Percentiles rank a stretch among this genome's conserved stretches.
Evolutionary conservation across 2,329 filamentous ascomycete species (phyloP).

Genomic region (Aspergillus ochraceoroseus): DNA sequence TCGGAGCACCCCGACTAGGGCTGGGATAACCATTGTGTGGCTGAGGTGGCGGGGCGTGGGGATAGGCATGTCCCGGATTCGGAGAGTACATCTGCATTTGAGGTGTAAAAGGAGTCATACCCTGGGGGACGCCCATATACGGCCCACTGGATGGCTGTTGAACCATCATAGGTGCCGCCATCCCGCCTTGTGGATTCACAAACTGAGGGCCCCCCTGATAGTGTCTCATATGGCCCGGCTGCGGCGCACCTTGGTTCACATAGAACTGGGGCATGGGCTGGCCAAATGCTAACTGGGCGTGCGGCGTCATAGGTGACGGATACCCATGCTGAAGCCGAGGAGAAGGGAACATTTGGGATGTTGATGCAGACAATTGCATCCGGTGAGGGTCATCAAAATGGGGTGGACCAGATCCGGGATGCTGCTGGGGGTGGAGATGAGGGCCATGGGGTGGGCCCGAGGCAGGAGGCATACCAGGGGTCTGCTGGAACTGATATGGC

Average conservation of each 20-base stretch:
- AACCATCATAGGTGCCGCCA: slow-evolving; percentile 79
- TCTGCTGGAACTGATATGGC: slow-evolving; percentile 74
- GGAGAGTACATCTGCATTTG: slow-evolving; percentile 80
- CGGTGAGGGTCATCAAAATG: slow-evolving; percentile 76
- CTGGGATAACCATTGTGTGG: slow-evolving; percentile 77
- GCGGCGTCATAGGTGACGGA: slow-evolving; percentile 62
- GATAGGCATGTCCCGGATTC: slow-evolving; percentile 65
- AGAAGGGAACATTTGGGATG: slow-evolving; percentile 78
- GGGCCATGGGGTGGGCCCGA: slow-evolving; percentile 71
- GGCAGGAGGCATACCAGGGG: slow-evolving; percentile 61
- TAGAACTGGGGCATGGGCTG: slow-evolving; percentile 68
- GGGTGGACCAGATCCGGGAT: slow-evolving; percentile 62
- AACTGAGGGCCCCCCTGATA: slow-evolving; percentile 70
- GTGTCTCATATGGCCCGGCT: slow-evolving; percentile 66
- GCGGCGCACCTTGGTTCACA: slow-evolving; percentile 63
- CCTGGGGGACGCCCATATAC: slow-evolving; percentile 68
- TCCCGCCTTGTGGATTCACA: slow-evolving; percentile 64
- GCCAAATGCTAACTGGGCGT: slow-evolving; percentile 64
- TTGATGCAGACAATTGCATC: slow-evolving; percentile 79
- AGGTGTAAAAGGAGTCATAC: slow-evolving; percentile 61
- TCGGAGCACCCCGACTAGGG: slow-evolving; percentile 74
- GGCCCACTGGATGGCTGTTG: slow-evolving; percentile 62
- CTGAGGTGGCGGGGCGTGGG: slow-evolving; percentile 48
- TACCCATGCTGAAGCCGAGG: slow-evolving; percentile 71
- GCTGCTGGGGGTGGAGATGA: slow-evolving; percentile 70